Evolutionary conservation across 495 filamentous ascomycete species (phyloP).

Genomic region (Lasiosphaeria miniovina): DNA sequence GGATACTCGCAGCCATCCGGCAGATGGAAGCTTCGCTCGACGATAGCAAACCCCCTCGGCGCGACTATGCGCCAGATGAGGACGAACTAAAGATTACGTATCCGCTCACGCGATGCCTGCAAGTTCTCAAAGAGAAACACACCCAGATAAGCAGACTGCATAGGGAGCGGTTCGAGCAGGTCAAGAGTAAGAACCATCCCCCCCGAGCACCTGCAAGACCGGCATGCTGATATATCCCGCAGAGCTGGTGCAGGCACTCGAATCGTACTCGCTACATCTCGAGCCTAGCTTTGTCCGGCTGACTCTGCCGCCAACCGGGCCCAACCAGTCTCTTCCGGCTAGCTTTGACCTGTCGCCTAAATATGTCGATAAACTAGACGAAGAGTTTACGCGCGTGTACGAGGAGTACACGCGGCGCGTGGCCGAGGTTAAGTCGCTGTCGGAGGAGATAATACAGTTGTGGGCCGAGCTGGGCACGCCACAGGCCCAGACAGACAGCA

Average conservation of each 20-base stretch:
- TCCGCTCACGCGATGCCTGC: constrained; percentile 75
- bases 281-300: constrained; percentile 81
- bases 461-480: constrained; percentile 95
- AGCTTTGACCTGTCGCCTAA: constrained; percentile 83
- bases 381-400: constrained; percentile 88
- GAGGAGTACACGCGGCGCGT: constrained; percentile 88
- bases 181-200: constrained; percentile 66
- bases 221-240: constrained; percentile 15
- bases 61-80: constrained; percentile 51
- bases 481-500: constrained; percentile 83
- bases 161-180: constrained; percentile 85
- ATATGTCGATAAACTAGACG: constrained; percentile 84
- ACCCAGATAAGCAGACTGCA: constrained; percentile 74
- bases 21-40: constrained; percentile 93
- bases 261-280: constrained; percentile 92
- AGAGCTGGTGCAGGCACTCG: constrained; percentile 91
- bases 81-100: constrained; percentile 70
- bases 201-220: background rate
- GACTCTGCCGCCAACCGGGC: constrained; percentile 72
- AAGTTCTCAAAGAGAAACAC: constrained; percentile 80
- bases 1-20: constrained; percentile 75
- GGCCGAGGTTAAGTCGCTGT: constrained; percentile 65
- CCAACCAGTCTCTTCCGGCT: constrained; percentile 69
- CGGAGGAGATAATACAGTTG: constrained; percentile 84
- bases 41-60: constrained; percentile 61